Evolutionary conservation across 2,329 filamentous ascomycete genomes (phyloP).

Genomic region (Pseudogymnoascus sp.): DNA sequence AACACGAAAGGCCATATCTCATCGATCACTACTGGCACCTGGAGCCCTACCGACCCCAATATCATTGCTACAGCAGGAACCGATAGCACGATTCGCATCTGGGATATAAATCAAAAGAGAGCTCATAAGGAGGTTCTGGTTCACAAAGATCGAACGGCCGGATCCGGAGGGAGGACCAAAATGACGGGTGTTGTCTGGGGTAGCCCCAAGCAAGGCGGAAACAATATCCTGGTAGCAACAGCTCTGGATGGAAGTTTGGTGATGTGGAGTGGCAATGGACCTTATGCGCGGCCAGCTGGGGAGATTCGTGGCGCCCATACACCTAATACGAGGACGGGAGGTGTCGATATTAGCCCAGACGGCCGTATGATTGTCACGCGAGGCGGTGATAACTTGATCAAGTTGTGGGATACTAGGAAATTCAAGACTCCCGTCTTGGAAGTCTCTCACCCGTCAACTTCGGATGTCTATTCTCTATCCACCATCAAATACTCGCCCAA

Average conservation of each 20-base stretch:
- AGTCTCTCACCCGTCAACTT: slow-evolving; percentile 71
- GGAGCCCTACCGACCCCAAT: slow-evolving; percentile 82
- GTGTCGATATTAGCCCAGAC: slow-evolving; percentile 83
- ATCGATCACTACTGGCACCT: slow-evolving; percentile 80
- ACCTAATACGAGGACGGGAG: slow-evolving; percentile 81
- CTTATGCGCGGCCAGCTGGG: slow-evolving; percentile 70
- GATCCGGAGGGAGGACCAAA: slow-evolving; percentile 79
- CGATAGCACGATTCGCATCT: slow-evolving; percentile 91
- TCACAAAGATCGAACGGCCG: slow-evolving; percentile 86
- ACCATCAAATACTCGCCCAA: slow-evolving; percentile 88
- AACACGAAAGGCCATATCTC: slow-evolving; percentile 96
- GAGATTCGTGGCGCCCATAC: slow-evolving; percentile 80
- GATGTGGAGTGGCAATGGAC: slow-evolving; percentile 87
- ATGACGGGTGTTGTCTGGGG: slow-evolving; percentile 94
- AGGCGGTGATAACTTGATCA: slow-evolving; percentile 86
- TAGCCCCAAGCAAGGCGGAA: slow-evolving; percentile 64
- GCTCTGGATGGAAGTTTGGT: slow-evolving; percentile 84
- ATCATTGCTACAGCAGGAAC: slow-evolving; percentile 85
- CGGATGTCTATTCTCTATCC: slow-evolving; percentile 71
- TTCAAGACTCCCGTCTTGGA: slow-evolving; percentile 85
- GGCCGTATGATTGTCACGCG: slow-evolving; percentile 84
- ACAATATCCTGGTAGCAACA: slow-evolving; percentile 69
- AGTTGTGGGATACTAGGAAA: slow-evolving; percentile 94
- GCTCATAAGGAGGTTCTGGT: slow-evolving; percentile 90
- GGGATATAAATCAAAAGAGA: slow-evolving; percentile 89